Evolutionary conservation across 2,329 filamentous ascomycete species (phyloP).

Genomic region (Parastagonospora nodorum): DNA sequence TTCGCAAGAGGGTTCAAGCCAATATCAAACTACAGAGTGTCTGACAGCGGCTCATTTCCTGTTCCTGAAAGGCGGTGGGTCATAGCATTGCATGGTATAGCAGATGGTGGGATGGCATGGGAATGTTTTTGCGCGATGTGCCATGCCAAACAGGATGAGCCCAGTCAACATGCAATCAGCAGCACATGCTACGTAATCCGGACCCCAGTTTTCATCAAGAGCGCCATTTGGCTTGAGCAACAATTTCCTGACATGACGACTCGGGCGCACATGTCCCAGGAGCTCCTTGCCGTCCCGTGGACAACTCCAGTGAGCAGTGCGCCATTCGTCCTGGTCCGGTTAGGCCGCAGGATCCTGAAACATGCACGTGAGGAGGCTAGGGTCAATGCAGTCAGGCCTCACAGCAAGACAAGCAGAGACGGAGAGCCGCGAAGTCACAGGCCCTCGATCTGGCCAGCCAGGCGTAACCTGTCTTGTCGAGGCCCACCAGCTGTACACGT

Average conservation of each 20-base stretch:
- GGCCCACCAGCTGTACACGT: background rate
- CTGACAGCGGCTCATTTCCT: slow-evolving; percentile 19
- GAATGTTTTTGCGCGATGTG: slow-evolving; percentile 6
- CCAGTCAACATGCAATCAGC: slow-evolving; percentile 9
- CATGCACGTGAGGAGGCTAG: slow-evolving; percentile 15
- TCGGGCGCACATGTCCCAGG: too few relatives aligned
- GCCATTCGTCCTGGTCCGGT: background rate
- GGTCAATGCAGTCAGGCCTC: slow-evolving; percentile 23
- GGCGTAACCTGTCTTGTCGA: slow-evolving; percentile 5
- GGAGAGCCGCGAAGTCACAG: slow-evolving; percentile 20
- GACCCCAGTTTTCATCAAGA: too few relatives aligned
- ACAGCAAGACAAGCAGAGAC: slow-evolving; percentile 17
- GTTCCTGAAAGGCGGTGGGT: slow-evolving; percentile 23
- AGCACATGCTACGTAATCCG: background rate
- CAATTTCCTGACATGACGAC: too few relatives aligned
- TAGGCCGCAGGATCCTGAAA: slow-evolving; percentile 13
- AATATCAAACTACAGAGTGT: background rate
- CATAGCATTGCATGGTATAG: slow-evolving; percentile 17
- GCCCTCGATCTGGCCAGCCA: slow-evolving; percentile 18
- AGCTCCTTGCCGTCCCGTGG: background rate
- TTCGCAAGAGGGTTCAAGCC: too few relatives aligned
- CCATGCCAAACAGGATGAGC: slow-evolving; percentile 4
- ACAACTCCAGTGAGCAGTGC: background rate
- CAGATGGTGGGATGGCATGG: slow-evolving; percentile 5
- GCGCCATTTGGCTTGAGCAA: too few relatives aligned